These are phyloP conservation scores for Elaeis oleifera DNA, from an alignment of 202 grass and related monocot species.

Conservation along the genomic window DNA sequence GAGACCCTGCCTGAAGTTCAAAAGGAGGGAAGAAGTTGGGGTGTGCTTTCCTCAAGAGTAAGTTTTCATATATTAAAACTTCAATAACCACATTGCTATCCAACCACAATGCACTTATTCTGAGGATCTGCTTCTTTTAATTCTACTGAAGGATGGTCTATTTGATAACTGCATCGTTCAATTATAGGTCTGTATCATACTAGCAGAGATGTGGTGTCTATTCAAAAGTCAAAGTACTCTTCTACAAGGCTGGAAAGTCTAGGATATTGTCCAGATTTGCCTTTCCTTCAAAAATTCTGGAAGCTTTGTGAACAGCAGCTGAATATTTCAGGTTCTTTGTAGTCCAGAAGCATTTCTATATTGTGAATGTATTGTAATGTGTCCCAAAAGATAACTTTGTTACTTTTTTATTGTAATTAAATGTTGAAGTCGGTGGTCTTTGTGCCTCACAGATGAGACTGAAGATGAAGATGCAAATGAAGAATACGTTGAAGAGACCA, in stretches of 20 bases:
- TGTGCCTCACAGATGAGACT: constrained; percentile 68
- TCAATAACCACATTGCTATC: too few species aligned
- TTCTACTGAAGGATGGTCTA: too few species aligned
- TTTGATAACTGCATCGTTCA: constrained; percentile 14
- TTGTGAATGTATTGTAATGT: too few species aligned
- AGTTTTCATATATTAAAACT: constrained; percentile 20
- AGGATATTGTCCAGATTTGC: constrained; percentile 64
- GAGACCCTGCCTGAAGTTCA: constrained; percentile 52
- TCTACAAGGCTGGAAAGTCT: constrained; percentile 72
- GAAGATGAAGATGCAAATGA: constrained; percentile 95
- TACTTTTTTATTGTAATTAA: constrained; percentile 7
- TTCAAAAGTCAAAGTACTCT: constrained; percentile 88
- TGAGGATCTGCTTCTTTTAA: too few species aligned
- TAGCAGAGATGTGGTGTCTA: constrained; percentile 88
- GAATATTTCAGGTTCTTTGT: constrained; percentile 65
- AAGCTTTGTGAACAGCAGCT: constrained; percentile 74
- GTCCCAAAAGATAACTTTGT: neutral
- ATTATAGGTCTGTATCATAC: constrained; percentile 79
- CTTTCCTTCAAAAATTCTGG: constrained; percentile 86
- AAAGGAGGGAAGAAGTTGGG: constrained; percentile 66
- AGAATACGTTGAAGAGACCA: constrained; percentile 96
- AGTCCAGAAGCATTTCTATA: neutral
- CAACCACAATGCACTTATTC: too few species aligned
- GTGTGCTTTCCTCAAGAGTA: constrained; percentile 82
- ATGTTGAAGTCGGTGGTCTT: constrained; percentile 19